These are phyloP conservation scores for Neofusicoccum ribis DNA, from an alignment of 2,329 filamentous ascomycete genomes.

Conservation along the genomic window DNA sequence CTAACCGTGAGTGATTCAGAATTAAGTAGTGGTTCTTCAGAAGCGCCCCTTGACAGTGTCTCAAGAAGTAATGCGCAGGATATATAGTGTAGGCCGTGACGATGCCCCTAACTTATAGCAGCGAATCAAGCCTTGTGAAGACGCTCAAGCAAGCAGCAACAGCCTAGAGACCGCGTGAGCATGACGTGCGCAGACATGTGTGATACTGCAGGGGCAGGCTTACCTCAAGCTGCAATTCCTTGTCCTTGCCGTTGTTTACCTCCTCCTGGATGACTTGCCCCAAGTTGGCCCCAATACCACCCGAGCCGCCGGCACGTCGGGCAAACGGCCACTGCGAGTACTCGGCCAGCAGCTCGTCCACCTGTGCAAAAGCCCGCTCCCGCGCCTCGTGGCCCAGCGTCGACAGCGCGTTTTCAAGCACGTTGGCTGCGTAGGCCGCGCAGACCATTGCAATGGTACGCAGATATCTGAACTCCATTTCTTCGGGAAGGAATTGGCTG, in stretches of 20 bases:
- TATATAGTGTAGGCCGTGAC: conserved; percentile 5
- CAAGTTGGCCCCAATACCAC: conserved; percentile 89
- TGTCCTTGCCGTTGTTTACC: conserved; percentile 81
- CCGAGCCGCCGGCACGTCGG: conserved; percentile 70
- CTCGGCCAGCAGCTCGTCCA: conserved; percentile 91
- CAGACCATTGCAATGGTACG: conserved; percentile 96
- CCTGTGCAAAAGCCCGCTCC: conserved; percentile 93
- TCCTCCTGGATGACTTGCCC: conserved; percentile 86
- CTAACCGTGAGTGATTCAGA: conserved; percentile 1
- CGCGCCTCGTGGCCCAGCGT: conserved; percentile 91
- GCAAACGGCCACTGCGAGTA: conserved; percentile 98
- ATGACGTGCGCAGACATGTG: conserved; percentile 6
- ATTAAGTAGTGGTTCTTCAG: conserved; percentile 9
- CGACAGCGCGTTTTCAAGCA: conserved; percentile 94
- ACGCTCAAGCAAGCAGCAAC: conserved; percentile 95
- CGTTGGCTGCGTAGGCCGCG: conserved; percentile 95
- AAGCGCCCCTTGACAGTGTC: conserved; percentile 2
- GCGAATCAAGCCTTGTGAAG: conserved; percentile 93
- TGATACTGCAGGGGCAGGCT: conserved; percentile 28
- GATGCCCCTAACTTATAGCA: conserved; percentile 62
- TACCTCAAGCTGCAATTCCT: conserved; percentile 94
- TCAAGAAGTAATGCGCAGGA: not conserved
- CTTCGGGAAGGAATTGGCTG: conserved; percentile 88
- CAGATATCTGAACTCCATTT: conserved; percentile 89
- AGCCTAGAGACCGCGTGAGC: conserved; percentile 51